Evolutionary conservation across 768 basidiomycete genomes (phyloP).

Genomic region (Cantharellus anzutake): DNA sequence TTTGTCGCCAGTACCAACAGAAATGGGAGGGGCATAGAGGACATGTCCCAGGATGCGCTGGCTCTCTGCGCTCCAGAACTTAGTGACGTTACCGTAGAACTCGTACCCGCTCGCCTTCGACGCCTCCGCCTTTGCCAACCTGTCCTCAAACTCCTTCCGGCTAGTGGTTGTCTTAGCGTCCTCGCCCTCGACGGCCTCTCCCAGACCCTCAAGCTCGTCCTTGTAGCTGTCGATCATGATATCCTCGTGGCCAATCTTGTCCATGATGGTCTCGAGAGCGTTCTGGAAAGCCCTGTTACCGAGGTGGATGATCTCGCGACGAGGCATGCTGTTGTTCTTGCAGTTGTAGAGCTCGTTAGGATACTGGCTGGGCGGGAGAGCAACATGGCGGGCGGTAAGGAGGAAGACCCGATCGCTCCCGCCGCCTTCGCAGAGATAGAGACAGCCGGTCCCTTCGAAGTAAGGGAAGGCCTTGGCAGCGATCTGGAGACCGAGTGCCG

Average conservation of each 20-base stretch:
- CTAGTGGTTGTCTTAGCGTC: slow-evolving; percentile 4
- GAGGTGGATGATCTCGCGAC: slow-evolving; percentile 10
- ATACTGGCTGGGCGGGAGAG: slow-evolving; percentile 5
- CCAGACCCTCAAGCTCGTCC: slow-evolving; percentile 1
- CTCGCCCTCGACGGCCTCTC: background rate
- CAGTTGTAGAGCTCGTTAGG: slow-evolving; percentile 3
- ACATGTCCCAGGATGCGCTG: slow-evolving; percentile 15
- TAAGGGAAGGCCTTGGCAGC: slow-evolving; percentile 12
- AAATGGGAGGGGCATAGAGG: slow-evolving; percentile 12
- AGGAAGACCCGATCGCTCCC: slow-evolving; percentile 15
- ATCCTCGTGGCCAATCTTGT: slow-evolving; percentile 1
- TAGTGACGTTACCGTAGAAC: slow-evolving; percentile 9
- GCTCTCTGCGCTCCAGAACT: slow-evolving; percentile 13
- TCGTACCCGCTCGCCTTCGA: slow-evolving; percentile 10
- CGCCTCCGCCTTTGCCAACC: slow-evolving; percentile 5
- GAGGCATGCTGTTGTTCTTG: slow-evolving; percentile 3
- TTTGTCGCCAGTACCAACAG: slow-evolving; percentile 5
- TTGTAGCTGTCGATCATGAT: slow-evolving; percentile 1
- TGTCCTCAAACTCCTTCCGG: slow-evolving; percentile 4
- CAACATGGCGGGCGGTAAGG: slow-evolving; percentile 1
- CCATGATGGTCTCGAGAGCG: slow-evolving; percentile 8
- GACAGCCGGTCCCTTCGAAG: slow-evolving; percentile 22
- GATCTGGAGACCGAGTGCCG: slow-evolving; percentile 21
- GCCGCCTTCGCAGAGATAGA: slow-evolving; percentile 18
- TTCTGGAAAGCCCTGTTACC: slow-evolving; percentile 8